Base-by-base conservation (phyloP, 2,329 filamentous ascomycete species). In the Verticillium zaregamsianum region DNA sequence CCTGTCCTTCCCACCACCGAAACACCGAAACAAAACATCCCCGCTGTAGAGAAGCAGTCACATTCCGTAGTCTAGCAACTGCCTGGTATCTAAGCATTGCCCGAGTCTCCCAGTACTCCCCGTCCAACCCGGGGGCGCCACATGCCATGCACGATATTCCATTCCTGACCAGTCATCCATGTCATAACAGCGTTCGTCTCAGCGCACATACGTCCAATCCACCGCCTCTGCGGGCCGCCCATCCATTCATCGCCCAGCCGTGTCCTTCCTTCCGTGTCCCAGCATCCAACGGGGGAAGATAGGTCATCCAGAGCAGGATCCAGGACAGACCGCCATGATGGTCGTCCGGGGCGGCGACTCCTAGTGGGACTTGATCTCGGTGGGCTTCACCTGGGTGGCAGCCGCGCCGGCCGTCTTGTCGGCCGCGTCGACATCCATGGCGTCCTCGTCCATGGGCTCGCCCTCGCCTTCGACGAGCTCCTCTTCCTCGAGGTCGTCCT, bases 401-500 rank as follows among this genome's bases (percentile, higher is more conserved):
- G 71, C 64, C 35, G 15, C 31, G 31, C 25, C 64, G 39, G 70
- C 66, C 23, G 72, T 67, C 70, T 78, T 77, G 37, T 77, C 77
- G 54, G 67, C 62, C 58, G 68, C 70, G 64, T 84, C 82, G 55
- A 84, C 77, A 57, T 84, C 82, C 81, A 84, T 83, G 57, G 78
- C 78, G 62, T 78, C 80, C 57, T 76, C 75, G 14, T 71, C 76
- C n/a, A 55, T 55, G 61, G 72, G 57, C 11, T 52, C 45, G 45
- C 45, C 45, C 62, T 74, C 72, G 33, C 63, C 74, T 60, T 76
- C 79, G 11, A 65, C 74, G 58, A 78, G 77, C 39, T 88, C 83
- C 15, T 90, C 88, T 63, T 90, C 87, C 59, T 88, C 86, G 28
- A 91, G 86, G 64, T 88, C 88, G 35, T 90, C 90, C 67, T 87